Base-by-base conservation (phyloP, 2,329 filamentous ascomycete genomes). In the Ophiostoma ips region DNA sequence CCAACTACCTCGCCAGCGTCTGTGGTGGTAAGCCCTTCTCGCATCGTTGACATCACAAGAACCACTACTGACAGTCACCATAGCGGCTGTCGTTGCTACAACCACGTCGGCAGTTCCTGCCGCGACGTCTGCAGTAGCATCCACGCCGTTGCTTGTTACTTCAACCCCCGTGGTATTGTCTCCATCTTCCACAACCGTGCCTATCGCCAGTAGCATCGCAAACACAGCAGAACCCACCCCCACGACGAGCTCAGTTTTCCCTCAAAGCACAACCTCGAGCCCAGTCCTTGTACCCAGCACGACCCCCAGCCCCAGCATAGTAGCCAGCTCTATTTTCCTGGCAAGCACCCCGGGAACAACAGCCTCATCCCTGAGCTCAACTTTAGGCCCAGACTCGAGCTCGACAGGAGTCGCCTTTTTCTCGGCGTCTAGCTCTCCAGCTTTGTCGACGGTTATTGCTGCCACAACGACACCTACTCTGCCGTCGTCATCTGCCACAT, bases 21-120 rank as follows among this genome's bases (percentile, higher is more conserved):
- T 59, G 57, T 44, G 53, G 51, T 28, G 54, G 57, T 59, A 55
- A 38, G 57, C 53, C n/a, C 15, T 16, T 11, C 9, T 24, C 3
- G 4, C 15, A 5, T 18, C 2, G 15, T 18, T 15, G 3, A 30
- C 12, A 19, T 1, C 7, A 12, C 9, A 18, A 9, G n/a, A 3
- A 6, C 11, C 3, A 7, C n/a, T 15, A 19, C 44, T 45, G 45
- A 52, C 48, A 34, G 6, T 4, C 30, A 30, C 7, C 16, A 36
- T 12, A 43, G 40, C 40, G 13, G 40, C 40, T n/a, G 40, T 30
- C 5, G 24, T 13, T 24, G 43, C 28, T 45, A n/a, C 41, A 9
- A 21, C 24, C 13, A 33, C 37, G 40, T 28, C 24, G 24, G 24
- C 24, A 28, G 52, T 40, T 40, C 47, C 48, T 11, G 41, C 28